Percentiles rank a stretch among this genome's conserved stretches.
Conservation (phyloP, 352 stramenopile genomes). For the Pythium oligandrum region DNA sequence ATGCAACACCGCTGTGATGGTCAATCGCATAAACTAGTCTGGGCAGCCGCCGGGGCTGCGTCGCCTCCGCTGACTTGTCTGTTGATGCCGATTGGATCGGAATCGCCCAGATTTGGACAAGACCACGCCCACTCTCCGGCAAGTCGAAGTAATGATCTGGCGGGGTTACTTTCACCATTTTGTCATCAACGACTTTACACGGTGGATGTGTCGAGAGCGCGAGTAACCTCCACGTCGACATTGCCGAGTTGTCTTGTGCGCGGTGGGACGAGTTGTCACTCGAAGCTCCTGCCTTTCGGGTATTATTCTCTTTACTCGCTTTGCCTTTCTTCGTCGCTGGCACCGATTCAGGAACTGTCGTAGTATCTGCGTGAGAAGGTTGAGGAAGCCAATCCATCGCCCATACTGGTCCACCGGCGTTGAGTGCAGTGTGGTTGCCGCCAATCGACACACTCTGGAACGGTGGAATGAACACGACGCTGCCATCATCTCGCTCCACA, state of each 20-base stretch:
- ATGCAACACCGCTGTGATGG: conserved; percentile 67
- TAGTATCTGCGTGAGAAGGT: too few relatives aligned
- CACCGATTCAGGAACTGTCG: too few relatives aligned
- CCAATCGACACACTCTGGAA: conserved; percentile 40
- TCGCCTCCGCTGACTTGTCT: background rate
- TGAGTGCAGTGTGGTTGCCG: conserved; percentile 40
- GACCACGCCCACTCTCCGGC: conserved; percentile 36
- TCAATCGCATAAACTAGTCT: conserved; percentile 71
- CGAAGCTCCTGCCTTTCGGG: too few relatives aligned
- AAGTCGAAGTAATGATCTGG: conserved; percentile 77
- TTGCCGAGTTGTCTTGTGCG: too few relatives aligned
- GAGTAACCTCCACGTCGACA: conserved; percentile 47
- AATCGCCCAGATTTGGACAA: conserved; percentile 80
- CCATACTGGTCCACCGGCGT: conserved; percentile 72
- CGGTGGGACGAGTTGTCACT: too few relatives aligned
- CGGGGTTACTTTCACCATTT: conserved; percentile 56
- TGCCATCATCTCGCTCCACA: background rate
- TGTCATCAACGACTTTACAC: conserved; percentile 49
- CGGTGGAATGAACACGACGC: conserved; percentile 30
- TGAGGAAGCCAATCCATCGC: conserved; percentile 71
- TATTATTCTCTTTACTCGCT: too few relatives aligned
- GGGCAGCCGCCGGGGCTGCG: conserved; percentile 19
- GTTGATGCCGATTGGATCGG: conserved; percentile 23
- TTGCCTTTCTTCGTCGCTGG: too few relatives aligned
- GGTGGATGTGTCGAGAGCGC: conserved; percentile 65